Conservation (phyloP, 2,329 filamentous ascomycete species). For the Cyclaneusma minus region DNA sequence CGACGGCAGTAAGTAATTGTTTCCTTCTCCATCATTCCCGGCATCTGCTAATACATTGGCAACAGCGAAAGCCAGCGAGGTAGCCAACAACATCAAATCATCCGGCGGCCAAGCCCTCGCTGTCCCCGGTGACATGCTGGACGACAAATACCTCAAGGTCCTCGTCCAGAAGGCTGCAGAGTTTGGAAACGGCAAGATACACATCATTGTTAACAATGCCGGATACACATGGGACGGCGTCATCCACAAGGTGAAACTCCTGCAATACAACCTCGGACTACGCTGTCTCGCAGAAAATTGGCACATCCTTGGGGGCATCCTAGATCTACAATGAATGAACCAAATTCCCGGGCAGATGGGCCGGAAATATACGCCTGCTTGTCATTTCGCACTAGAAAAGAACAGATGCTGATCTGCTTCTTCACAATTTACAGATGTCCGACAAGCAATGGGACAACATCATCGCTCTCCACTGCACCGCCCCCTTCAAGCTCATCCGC, state of each 20-base stretch:
- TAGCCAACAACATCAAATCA: conserved; percentile 55
- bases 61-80: conserved; percentile 50
- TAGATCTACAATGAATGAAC: no score
- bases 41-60: not conserved
- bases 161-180: conserved; percentile 63
- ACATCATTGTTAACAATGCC: conserved; percentile 84
- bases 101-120: conserved; percentile 51
- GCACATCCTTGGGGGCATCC: no score
- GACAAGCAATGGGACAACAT: conserved; percentile 90
- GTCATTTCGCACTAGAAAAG: conserved; percentile 3
- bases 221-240: conserved; percentile 90
- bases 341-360: no score
- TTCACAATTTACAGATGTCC: conserved; percentile 37
- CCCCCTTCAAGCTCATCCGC: conserved; percentile 70
- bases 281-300: conserved; percentile 1
- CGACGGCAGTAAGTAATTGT: conserved; percentile 40
- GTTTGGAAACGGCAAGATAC: conserved; percentile 76
- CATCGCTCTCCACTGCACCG: conserved; percentile 66
- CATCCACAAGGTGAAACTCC: conserved; percentile 52
- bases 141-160: conserved; percentile 50
- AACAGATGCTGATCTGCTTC: conserved; percentile 6
- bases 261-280: conserved; percentile 4
- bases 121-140: conserved; percentile 62
- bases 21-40: not conserved
- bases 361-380: no score